phyloP scores from a whole-genome alignment of 2,329 filamentous ascomycete genomes.

The Pseudonectria buxi region DNA sequence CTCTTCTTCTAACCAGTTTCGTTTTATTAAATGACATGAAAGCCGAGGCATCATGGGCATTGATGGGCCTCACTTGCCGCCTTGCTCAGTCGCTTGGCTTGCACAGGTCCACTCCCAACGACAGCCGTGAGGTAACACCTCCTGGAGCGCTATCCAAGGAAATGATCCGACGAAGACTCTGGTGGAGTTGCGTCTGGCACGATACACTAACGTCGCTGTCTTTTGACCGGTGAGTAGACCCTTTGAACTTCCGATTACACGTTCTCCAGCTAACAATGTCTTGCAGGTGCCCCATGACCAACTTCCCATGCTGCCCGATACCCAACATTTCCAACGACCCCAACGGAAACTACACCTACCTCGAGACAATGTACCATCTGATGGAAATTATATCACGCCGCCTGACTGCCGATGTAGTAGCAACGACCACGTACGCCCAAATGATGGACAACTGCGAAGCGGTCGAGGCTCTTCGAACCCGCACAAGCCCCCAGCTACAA shows the following conservation, averaged over 20 bases:
- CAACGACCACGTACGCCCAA: constrained; percentile 42
- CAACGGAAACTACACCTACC: constrained; percentile 48
- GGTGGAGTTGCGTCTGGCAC: constrained; percentile 63
- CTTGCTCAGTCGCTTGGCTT: constrained; percentile 60
- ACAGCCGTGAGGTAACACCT: constrained; percentile 37
- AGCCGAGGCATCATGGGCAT: constrained; percentile 60
- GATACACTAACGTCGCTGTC: constrained; percentile 60
- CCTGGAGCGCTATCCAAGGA: constrained; percentile 45
- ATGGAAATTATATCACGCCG: constrained; percentile 54
- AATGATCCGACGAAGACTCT: constrained; percentile 47
- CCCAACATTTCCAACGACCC: constrained; percentile 37
- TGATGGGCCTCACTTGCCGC: constrained; percentile 57
- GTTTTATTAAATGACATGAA: constrained; percentile 64
- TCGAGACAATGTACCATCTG: constrained; percentile 60
- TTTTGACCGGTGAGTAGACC: constrained; percentile 49
- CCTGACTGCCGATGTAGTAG: constrained; percentile 47
- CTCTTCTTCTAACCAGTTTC: constrained; percentile 55
- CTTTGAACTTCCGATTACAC: neutral
- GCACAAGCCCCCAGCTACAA: constrained; percentile 45
- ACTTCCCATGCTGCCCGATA: constrained; percentile 49
- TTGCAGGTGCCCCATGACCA: constrained; percentile 54
- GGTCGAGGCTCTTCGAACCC: constrained; percentile 44
- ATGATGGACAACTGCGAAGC: constrained; percentile 53
- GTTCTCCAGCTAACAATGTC: constrained; percentile 1
- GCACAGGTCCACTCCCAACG: constrained; percentile 41